Evolutionary conservation across 495 filamentous ascomycete species (phyloP).

Genomic region (Cenococcum geophilum): DNA sequence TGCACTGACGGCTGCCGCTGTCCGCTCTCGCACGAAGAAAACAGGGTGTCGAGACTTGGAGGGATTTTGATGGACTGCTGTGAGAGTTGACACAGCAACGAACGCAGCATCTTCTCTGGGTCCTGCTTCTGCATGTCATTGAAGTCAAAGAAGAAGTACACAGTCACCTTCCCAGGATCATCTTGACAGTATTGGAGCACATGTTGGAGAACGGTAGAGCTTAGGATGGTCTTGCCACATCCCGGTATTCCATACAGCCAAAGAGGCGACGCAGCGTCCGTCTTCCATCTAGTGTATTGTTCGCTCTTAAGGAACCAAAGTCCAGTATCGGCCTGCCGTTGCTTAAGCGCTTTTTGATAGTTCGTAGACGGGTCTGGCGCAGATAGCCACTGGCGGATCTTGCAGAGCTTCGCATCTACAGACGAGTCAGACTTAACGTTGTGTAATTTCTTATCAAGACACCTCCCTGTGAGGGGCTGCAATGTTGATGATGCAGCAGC

Average conservation of each 20-base stretch:
- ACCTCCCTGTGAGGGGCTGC: constrained; percentile 1
- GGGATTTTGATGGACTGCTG: constrained; percentile 7
- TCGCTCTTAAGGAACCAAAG: constrained; percentile 17
- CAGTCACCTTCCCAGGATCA: constrained; percentile 4
- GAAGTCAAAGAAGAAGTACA: constrained; percentile 17
- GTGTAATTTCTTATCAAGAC: not conserved
- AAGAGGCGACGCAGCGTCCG: not conserved
- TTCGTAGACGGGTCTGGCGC: constrained; percentile 16
- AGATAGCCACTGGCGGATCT: constrained; percentile 21
- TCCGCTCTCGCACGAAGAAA: constrained; percentile 11
- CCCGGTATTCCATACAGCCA: constrained; percentile 17
- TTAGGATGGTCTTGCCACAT: constrained; percentile 11
- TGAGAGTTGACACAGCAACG: constrained; percentile 22
- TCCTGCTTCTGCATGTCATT: constrained; percentile 12
- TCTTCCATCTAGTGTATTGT: constrained; percentile 11
- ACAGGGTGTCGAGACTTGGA: constrained; percentile 6
- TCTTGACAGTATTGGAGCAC: not conserved
- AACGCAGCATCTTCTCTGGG: constrained; percentile 1
- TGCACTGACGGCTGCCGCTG: constrained; percentile 17
- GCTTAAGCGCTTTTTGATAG: constrained; percentile 15
- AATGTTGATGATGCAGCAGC: not conserved
- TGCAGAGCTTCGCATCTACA: not conserved
- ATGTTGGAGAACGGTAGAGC: constrained; percentile 6
- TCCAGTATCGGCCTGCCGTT: constrained; percentile 14
- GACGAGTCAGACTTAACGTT: not conserved